Percentiles rank a stretch among this genome's conserved stretches.
Conservation (phyloP, 192 early-diverging fungal species). For the Podila clonocystis region DNA sequence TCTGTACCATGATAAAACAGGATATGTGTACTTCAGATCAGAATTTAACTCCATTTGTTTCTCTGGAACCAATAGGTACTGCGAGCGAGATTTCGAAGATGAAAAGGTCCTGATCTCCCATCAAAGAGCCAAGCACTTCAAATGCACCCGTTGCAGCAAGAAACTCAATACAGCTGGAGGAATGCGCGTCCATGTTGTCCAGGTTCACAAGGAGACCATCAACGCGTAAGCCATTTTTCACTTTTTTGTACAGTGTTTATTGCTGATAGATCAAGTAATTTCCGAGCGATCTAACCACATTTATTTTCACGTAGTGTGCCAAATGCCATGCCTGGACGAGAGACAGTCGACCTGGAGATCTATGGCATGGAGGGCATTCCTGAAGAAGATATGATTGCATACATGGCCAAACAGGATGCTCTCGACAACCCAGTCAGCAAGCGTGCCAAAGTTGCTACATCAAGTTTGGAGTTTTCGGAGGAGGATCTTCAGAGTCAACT, state of each 20-base stretch:
- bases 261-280: background rate
- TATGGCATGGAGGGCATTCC: conserved; percentile 97
- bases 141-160: conserved; percentile 86
- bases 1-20: background rate
- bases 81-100: conserved; percentile 95
- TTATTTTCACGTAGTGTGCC: conserved; percentile 70
- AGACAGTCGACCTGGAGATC: conserved; percentile 90
- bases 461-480: conserved; percentile 48
- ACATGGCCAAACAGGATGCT: conserved; percentile 64
- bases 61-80: conserved; percentile 73
- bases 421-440: conserved; percentile 56
- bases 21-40: background rate
- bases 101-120: conserved; percentile 94
- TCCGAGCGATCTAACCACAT: background rate
- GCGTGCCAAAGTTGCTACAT: conserved; percentile 47
- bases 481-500: conserved; percentile 55
- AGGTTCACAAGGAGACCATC: conserved; percentile 94
- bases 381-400: conserved; percentile 75
- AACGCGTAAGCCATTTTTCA: conserved; percentile 60
- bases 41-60: background rate
- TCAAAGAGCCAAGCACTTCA: conserved; percentile 95
- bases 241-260: background rate
- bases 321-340: conserved; percentile 86
- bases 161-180: conserved; percentile 90
- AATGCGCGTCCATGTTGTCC: conserved; percentile 87